These are phyloP conservation scores for Salinomyces thailandicus DNA, from an alignment of 2,329 filamentous ascomycete species.

Conservation along the genomic window DNA sequence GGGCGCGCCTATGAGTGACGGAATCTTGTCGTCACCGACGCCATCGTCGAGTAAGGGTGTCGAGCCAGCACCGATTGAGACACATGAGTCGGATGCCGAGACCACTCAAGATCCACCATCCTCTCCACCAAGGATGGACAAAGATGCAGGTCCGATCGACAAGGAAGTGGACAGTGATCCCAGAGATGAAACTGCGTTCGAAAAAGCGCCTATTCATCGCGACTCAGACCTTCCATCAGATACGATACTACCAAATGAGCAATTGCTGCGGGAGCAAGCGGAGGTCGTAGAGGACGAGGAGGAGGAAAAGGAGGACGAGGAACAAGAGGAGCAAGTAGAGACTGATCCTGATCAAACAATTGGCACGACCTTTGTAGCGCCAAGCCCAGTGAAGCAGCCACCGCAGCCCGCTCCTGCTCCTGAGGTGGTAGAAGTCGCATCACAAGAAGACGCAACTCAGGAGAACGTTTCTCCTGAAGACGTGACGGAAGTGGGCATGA, in stretches of 20 bases:
- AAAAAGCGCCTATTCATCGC: not conserved
- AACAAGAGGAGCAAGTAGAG: not conserved
- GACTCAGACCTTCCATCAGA: slow-evolving; percentile 3
- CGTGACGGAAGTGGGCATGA: slow-evolving; percentile 17
- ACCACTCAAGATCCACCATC: slow-evolving; percentile 2
- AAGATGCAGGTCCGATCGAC: no score
- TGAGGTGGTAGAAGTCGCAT: no score
- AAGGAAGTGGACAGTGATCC: not conserved
- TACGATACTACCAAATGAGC: not conserved
- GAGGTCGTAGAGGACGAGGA: slow-evolving; percentile 1
- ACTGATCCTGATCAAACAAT: not conserved
- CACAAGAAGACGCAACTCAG: not conserved
- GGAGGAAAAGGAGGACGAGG: not conserved
- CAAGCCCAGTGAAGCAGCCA: not conserved
- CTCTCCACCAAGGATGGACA: slow-evolving; percentile 1
- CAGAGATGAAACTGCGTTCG: not conserved
- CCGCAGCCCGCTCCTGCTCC: no score
- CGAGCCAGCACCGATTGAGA: slow-evolving; percentile 3
- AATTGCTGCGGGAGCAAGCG: slow-evolving; percentile 5
- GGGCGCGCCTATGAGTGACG: slow-evolving; percentile 31
- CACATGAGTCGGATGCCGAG: not conserved
- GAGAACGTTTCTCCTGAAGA: slow-evolving; percentile 1
- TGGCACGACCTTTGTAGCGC: not conserved
- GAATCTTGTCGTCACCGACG: slow-evolving; percentile 43
- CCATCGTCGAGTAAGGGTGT: slow-evolving; percentile 22